Percentiles rank a stretch among this genome's conserved stretches.
Conservation (phyloP, 257 asterid species). For the Avicennia marina region DNA sequence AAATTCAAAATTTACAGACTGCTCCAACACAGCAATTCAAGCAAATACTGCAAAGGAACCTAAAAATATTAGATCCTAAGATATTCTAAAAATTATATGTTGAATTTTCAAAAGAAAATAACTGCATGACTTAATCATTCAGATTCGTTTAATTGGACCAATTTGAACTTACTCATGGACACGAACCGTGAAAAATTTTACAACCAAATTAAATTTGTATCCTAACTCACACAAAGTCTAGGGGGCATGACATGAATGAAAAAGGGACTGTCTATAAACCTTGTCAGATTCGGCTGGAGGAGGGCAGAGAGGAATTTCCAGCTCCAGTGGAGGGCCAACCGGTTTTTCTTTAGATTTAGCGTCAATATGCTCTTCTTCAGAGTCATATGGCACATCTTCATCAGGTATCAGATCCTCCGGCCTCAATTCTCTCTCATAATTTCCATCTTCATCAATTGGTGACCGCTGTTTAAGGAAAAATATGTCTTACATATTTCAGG, state of each 20-base stretch:
- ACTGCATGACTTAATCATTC: not conserved
- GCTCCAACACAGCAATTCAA: too few species aligned
- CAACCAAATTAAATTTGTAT: not conserved
- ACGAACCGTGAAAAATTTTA: not conserved
- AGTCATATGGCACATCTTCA: conserved; percentile 77
- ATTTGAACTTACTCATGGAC: not conserved
- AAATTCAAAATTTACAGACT: too few species aligned
- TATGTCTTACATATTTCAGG: conserved; percentile 9
- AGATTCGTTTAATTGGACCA: not conserved
- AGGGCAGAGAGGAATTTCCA: conserved; percentile 75
- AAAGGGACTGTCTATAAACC: conserved; percentile 29
- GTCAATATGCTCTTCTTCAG: conserved; percentile 83
- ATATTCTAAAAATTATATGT: not conserved
- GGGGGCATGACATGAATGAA: not conserved
- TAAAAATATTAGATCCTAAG: not conserved
- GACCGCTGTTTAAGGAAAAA: conserved; percentile 43
- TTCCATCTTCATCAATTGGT: conserved; percentile 66
- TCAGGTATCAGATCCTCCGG: conserved; percentile 87
- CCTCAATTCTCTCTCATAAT: conserved; percentile 61
- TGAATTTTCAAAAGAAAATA: not conserved
- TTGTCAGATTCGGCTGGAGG: conserved; percentile 79
- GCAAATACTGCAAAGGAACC: not conserved
- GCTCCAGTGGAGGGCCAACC: conserved; percentile 87
- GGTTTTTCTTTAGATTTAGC: conserved; percentile 80
- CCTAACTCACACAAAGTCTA: not conserved